Base-by-base conservation (phyloP, 1,284 basidiomycete genomes). In the Sphagnurus paluster region DNA sequence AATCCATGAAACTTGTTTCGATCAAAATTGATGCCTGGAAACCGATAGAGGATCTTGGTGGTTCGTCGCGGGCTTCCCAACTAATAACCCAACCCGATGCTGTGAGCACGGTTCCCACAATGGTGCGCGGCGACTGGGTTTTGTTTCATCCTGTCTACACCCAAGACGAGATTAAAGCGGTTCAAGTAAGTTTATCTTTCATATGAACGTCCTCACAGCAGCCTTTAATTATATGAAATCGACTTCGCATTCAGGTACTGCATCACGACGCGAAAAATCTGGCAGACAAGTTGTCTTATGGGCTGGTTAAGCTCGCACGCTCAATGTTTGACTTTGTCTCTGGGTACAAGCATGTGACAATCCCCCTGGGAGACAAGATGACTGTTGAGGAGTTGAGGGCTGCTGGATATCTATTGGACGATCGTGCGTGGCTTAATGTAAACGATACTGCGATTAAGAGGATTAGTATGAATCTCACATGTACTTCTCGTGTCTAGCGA, bases 101-200 rank as follows among this genome's bases (percentile, higher is more conserved):
- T 20, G 55, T 56, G 36, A 60, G 57, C 52, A 61, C 56, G 8
- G 48, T 56, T 17, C 58, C 58, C 20, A 67, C 66, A 0, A 72
- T 72, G 58, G 61, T 87, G 42, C 77, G 72, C 23, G 87, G 87
- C 2, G 87, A 89, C 58, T 92, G 88, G 86, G 85, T 91, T 7
- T 68, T 91, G 0, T 89, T 90, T 60, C 88, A 92, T 58, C 89
- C 89, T 0, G 90, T 91, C 0, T 92, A 93, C 61, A 75, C 82
- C 4, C 63, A 70, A 13, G 83, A 87, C 36, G 94, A 98, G 64
- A 70, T 97, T 52, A 86, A 82, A 51, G 74, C 84, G 8, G 87
- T 93, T 34, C 72, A 87, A 64, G 87, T 86, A 56, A 32, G 66
- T 44, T 5, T 25, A n/a, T n/a, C n/a, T 14, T 23, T 14, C 4